Conservation (phyloP, 139 green algal species). For the Diplosphaera chodatii region DNA sequence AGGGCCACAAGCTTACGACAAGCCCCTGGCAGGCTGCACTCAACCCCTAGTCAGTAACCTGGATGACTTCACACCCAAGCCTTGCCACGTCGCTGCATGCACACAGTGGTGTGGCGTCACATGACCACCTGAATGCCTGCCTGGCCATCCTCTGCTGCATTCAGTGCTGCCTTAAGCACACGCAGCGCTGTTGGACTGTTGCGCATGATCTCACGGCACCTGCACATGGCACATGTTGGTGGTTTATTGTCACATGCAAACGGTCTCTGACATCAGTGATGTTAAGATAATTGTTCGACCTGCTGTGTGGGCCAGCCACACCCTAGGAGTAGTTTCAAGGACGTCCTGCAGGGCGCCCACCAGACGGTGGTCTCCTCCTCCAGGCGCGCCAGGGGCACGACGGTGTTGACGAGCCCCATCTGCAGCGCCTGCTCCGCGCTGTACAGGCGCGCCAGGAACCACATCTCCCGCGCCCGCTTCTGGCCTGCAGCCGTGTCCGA, state of each 20-base stretch:
- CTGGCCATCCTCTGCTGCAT: constrained; percentile 93
- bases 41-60: too few relatives aligned
- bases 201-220: constrained; percentile 90
- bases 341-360: too few relatives aligned
- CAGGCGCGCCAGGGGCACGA: constrained; percentile 84
- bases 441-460: constrained; percentile 94
- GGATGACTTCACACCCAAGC: too few relatives aligned
- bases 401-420: constrained; percentile 96
- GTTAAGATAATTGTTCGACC: neutral
- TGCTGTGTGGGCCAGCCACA: too few relatives aligned
- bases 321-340: too few relatives aligned
- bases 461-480: constrained; percentile 96
- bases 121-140: constrained; percentile 72
- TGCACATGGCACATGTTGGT: constrained; percentile 17
- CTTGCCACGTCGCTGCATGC: too few relatives aligned
- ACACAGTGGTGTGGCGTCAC: neutral
- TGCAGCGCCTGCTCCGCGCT: constrained; percentile 74
- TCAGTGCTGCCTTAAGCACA: constrained; percentile 87
- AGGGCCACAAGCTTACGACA: neutral
- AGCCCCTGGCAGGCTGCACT: too few relatives aligned
- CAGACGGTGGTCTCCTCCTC: constrained; percentile 86
- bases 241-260: too few relatives aligned
- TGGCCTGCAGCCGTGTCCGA: constrained; percentile 48
- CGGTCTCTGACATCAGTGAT: too few relatives aligned
- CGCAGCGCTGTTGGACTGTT: constrained; percentile 93